Conservation (phyloP, 2,329 filamentous ascomycete species). For the Colletotrichum sp. region DNA sequence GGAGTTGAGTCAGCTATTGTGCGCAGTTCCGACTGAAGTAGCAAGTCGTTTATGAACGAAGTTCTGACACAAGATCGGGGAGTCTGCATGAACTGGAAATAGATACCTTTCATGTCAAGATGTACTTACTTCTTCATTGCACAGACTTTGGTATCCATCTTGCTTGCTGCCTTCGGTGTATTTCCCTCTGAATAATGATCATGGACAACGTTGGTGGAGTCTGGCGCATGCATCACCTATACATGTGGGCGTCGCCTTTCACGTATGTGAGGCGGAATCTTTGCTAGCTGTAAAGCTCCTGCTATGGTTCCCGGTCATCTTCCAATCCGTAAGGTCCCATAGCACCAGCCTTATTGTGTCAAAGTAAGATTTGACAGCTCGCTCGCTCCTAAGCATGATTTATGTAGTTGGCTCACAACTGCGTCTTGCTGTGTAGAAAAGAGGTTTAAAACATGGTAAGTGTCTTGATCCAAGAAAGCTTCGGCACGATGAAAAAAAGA, state of each 20-base stretch:
- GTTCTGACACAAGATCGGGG: accelerated
- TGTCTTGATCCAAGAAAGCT: neutral
- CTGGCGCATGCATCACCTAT: neutral
- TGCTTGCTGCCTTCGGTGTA: neutral
- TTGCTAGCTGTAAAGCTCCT: accelerated
- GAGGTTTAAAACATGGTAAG: neutral
- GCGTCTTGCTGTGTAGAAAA: accelerated
- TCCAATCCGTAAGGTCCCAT: neutral
- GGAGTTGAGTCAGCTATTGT: too few species aligned
- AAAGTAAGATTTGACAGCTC: neutral
- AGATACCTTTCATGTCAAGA: too few species aligned
- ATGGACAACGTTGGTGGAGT: neutral
- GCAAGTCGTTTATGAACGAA: accelerated
- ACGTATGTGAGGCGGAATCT: neutral
- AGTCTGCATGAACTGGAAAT: too few species aligned
- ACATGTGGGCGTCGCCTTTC: neutral
- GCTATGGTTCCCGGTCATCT: neutral
- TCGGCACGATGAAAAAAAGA: too few species aligned
- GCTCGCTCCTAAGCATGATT: accelerated
- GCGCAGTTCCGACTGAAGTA: too few species aligned
- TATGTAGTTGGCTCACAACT: neutral
- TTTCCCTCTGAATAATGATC: neutral
- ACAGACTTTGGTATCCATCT: neutral
- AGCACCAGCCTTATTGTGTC: neutral
- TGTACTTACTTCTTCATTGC: neutral